phyloP scores from a whole-genome alignment of 2,329 filamentous ascomycete genomes.

The Xylariaceae sp. region DNA sequence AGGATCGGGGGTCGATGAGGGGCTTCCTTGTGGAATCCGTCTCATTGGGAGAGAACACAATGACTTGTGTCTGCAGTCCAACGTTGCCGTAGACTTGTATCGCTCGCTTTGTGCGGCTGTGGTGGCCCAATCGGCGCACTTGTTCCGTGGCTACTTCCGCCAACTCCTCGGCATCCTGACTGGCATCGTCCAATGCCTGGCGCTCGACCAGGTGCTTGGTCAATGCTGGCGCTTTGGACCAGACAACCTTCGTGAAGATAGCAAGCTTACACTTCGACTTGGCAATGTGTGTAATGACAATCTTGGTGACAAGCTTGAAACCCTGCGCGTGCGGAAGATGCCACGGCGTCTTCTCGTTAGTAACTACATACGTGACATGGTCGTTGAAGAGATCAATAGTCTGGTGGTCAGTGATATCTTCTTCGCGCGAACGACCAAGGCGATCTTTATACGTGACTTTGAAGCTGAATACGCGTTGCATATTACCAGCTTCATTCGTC shows the following conservation, averaged over 20 bases:
- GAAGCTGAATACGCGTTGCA: constrained; percentile 77
- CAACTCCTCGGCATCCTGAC: constrained; percentile 67
- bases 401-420: constrained; percentile 73
- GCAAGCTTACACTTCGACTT: constrained; percentile 91
- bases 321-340: constrained; percentile 75
- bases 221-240: constrained; percentile 63
- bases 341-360: constrained; percentile 63
- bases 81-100: constrained; percentile 75
- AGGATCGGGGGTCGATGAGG: constrained; percentile 54
- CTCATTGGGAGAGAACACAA: constrained; percentile 52
- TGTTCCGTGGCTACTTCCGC: constrained; percentile 73
- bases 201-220: constrained; percentile 58
- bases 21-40: constrained; percentile 48
- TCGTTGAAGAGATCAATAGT: constrained; percentile 78
- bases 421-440: constrained; percentile 55
- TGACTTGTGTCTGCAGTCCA: constrained; percentile 60
- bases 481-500: constrained; percentile 60
- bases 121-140: constrained; percentile 66
- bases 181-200: constrained; percentile 70
- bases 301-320: constrained; percentile 80
- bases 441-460: constrained; percentile 63
- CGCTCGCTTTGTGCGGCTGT: constrained; percentile 70
- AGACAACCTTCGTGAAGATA: constrained; percentile 82
- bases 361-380: constrained; percentile 63
- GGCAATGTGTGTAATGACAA: constrained; percentile 87